A percentile compares a stretch with the other conserved stretches of the same genome.
Conservation (phyloP, 2,329 filamentous ascomycete species). For the Colletotrichum sp. region DNA sequence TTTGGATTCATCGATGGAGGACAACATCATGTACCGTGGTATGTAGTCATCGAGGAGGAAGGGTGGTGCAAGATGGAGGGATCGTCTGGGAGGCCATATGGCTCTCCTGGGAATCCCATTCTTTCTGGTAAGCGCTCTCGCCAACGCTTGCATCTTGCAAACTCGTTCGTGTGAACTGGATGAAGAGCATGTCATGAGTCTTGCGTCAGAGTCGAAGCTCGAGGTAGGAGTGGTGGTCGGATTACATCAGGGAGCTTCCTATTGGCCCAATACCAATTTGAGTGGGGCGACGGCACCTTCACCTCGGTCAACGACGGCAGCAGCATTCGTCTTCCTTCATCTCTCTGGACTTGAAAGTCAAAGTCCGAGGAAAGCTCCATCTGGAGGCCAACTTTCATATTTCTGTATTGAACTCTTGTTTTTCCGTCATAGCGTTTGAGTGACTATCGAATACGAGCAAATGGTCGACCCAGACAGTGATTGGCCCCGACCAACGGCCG, state of each 20-base stretch:
- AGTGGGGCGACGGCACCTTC: background rate
- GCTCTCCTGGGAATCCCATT: background rate
- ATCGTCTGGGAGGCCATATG: slow-evolving; percentile 1
- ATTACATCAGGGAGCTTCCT: background rate
- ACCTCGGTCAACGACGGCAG: background rate
- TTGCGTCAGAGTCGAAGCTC: background rate
- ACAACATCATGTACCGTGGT: slow-evolving; percentile 73
- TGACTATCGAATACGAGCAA: background rate
- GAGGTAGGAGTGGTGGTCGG: background rate
- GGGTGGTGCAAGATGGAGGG: slow-evolving; percentile 61
- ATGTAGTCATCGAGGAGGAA: slow-evolving; percentile 79
- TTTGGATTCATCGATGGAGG: slow-evolving; percentile 70
- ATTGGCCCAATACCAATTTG: background rate
- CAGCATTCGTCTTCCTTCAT: background rate
- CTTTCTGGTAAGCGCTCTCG: background rate
- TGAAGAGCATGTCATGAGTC: background rate
- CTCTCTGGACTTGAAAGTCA: background rate
- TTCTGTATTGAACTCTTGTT: too few relatives aligned
- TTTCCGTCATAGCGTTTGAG: background rate
- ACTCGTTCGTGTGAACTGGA: background rate
- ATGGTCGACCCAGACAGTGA: background rate
- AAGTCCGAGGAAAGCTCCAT: background rate
- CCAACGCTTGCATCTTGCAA: background rate
- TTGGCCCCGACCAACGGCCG: background rate
- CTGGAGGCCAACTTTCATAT: background rate